Conservation (phyloP, 441 rosid genomes). For the Metrosideros polymorpha region DNA sequence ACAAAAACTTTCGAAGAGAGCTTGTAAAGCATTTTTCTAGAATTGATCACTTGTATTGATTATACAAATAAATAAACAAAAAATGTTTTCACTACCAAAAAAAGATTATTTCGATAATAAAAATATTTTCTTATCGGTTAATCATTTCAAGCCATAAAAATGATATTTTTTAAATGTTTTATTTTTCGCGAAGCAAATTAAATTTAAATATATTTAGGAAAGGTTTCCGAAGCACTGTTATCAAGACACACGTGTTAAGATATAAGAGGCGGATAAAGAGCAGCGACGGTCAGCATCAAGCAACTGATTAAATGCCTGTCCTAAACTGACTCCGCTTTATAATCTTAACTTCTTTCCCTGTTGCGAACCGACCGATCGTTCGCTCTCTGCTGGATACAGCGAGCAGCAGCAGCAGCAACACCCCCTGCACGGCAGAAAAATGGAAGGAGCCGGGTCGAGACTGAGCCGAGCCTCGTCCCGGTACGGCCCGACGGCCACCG, state of each 20-base stretch:
- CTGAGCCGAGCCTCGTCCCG: slow-evolving; percentile 56
- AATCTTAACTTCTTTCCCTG: not conserved
- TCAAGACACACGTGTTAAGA: no score
- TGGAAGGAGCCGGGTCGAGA: slow-evolving; percentile 69
- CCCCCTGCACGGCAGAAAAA: not conserved
- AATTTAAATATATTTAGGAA: no score
- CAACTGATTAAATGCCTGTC: not conserved
- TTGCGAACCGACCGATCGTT: not conserved
- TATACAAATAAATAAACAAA: no score
- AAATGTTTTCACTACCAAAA: no score
- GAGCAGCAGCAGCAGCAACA: not conserved
- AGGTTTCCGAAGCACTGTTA: not conserved
- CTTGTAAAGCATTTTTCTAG: no score
- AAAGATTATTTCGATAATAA: no score
- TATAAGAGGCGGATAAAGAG: not conserved
- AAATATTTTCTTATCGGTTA: no score
- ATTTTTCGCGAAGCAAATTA: no score
- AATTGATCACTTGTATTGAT: no score
- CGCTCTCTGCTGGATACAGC: not conserved
- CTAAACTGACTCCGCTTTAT: not conserved
- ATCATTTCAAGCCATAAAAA: no score
- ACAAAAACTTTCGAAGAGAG: no score
- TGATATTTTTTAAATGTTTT: no score
- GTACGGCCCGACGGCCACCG: slow-evolving; percentile 51
- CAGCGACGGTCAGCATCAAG: not conserved